These are phyloP conservation scores for Rhynchosporium graminicola DNA, from an alignment of 2,329 filamentous ascomycete genomes.

Conservation along the genomic window DNA sequence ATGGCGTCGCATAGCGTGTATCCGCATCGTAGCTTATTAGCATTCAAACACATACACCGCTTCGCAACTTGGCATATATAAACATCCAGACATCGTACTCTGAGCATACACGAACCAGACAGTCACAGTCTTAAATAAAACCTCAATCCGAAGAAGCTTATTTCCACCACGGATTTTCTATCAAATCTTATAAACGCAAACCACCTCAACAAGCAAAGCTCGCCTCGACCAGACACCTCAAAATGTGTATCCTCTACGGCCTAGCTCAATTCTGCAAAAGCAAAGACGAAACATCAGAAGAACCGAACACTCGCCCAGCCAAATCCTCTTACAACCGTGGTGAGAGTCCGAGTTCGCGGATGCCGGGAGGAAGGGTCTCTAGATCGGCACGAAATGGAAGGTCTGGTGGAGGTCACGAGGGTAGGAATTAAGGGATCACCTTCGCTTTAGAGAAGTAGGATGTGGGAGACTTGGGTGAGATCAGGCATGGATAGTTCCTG, in stretches of 20 bases:
- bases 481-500: too few relatives aligned
- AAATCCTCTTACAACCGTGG: not conserved
- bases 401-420: slow-evolving; percentile 1
- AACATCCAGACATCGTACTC: not conserved
- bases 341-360: not conserved
- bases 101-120: not conserved
- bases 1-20: not conserved
- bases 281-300: not conserved
- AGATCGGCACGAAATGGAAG: not conserved
- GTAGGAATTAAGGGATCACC: not conserved
- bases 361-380: not conserved
- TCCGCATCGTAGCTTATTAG: not conserved
- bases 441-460: not conserved
- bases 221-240: not conserved
- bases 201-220: not conserved
- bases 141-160: not conserved
- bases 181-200: not conserved
- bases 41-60: not conserved
- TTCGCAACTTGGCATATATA: slow-evolving; percentile 3
- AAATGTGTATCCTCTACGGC: not conserved
- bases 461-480: too few relatives aligned
- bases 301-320: slow-evolving; percentile 1
- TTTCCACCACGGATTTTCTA: too few relatives aligned
- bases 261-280: not conserved
- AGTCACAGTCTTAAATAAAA: not conserved